phyloP scores from a whole-genome alignment of 495 filamentous ascomycete species.

The Aspergillus heteromorphus region DNA sequence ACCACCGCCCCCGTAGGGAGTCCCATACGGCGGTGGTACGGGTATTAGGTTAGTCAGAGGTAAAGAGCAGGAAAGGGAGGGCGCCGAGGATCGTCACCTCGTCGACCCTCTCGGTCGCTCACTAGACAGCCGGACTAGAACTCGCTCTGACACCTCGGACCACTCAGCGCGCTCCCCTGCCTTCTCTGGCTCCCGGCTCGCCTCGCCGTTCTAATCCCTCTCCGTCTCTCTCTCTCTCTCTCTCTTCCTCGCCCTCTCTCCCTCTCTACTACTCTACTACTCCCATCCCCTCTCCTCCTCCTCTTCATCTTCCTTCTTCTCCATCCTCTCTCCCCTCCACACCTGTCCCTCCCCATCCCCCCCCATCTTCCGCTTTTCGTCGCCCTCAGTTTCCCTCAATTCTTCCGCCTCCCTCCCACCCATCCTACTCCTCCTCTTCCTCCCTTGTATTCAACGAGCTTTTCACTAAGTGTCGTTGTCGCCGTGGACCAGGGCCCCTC shows the following conservation, averaged over 20 bases:
- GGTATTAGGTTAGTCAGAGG: slow-evolving; percentile 6
- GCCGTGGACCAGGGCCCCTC: slow-evolving; percentile 20
- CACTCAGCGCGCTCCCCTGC: background rate
- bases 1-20: background rate
- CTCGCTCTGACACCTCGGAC: slow-evolving; percentile 6
- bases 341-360: slow-evolving; percentile 7
- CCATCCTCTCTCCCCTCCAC: slow-evolving; percentile 5
- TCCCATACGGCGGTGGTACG: background rate
- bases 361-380: slow-evolving; percentile 4
- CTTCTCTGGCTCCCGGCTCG: background rate
- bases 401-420: slow-evolving; percentile 14
- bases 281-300: slow-evolving; percentile 4
- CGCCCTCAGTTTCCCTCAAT: slow-evolving; percentile 14
- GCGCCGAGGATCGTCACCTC: slow-evolving; percentile 3
- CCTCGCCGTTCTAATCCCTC: background rate
- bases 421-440: slow-evolving; percentile 2
- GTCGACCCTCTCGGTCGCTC: background rate
- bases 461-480: slow-evolving; percentile 51
- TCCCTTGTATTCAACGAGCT: slow-evolving; percentile 36
- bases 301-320: slow-evolving; percentile 5
- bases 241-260: slow-evolving; percentile 1
- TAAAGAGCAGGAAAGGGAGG: background rate
- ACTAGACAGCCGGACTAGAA: background rate
- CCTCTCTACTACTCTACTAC: background rate
- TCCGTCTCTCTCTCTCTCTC: slow-evolving; percentile 3